Conservation (phyloP, 495 filamentous ascomycete genomes). For the Aspergillus campestris region DNA sequence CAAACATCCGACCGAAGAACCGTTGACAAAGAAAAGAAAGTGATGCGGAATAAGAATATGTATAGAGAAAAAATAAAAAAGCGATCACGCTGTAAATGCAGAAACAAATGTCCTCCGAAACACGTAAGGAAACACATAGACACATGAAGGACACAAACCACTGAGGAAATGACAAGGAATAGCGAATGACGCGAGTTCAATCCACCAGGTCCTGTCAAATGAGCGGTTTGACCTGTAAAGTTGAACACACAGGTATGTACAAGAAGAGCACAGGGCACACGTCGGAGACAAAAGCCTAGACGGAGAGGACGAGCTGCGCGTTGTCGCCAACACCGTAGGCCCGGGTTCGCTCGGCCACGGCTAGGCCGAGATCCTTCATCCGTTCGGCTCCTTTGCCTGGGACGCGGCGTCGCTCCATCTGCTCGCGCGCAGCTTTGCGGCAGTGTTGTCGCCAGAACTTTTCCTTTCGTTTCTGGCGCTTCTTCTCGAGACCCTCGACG, state of each 20-base stretch:
- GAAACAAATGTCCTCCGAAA: constrained; percentile 10
- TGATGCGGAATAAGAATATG: constrained; percentile 11
- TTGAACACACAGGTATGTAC: constrained; percentile 33
- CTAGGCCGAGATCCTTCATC: constrained; percentile 88
- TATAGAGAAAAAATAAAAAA: constrained; percentile 8
- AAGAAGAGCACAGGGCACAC: no score
- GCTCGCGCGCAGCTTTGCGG: constrained; percentile 55
- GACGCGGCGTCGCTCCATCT: constrained; percentile 47
- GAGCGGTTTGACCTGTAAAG: constrained; percentile 12
- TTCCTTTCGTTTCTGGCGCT: constrained; percentile 82
- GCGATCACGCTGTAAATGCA: constrained; percentile 24
- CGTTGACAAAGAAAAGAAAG: constrained; percentile 14
- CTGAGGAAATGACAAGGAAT: constrained; percentile 13
- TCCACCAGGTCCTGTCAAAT: constrained; percentile 1
- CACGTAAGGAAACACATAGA: neutral
- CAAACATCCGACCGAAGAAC: constrained; percentile 6
- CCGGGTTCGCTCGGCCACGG: constrained; percentile 68
- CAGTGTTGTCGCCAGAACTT: constrained; percentile 82
- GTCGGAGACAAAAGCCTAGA: constrained; percentile 35
- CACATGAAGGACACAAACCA: constrained; percentile 6
- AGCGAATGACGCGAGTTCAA: constrained; percentile 6
- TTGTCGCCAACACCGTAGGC: constrained; percentile 50
- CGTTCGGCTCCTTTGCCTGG: constrained; percentile 85
- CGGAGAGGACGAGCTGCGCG: constrained; percentile 73
- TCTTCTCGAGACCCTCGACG: constrained; percentile 90